Evolutionary conservation across 2,329 filamentous ascomycete genomes (phyloP).

Genomic region (Macrophomina phaseolina): DNA sequence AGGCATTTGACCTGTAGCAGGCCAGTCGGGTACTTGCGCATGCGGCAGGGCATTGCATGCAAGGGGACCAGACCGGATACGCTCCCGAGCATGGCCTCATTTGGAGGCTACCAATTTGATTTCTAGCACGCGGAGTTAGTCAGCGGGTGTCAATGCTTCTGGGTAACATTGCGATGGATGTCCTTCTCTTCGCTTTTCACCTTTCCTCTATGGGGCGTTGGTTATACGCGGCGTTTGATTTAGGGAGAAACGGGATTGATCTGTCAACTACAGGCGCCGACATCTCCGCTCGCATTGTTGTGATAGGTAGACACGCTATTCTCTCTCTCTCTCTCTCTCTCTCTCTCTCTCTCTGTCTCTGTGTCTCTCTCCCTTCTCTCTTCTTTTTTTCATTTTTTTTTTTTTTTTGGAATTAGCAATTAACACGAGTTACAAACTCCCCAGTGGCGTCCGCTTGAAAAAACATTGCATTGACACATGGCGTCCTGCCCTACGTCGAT

Average conservation of each 20-base stretch:
- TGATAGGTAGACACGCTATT: constrained; percentile 13
- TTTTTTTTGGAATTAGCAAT: constrained; percentile 2
- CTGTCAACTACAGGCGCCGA: not conserved
- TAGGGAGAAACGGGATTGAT: not conserved
- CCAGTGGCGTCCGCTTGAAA: too few species aligned
- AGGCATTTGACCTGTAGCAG: not conserved
- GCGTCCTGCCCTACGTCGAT: not conserved
- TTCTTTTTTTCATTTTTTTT: not conserved
- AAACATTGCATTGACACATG: not conserved
- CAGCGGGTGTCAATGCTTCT: not conserved
- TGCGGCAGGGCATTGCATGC: constrained; percentile 12
- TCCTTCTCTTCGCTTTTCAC: not conserved
- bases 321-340: too few species aligned
- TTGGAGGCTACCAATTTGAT: not conserved
- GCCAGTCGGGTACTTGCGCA: not conserved
- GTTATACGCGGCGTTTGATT: constrained; percentile 5
- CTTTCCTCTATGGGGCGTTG: not conserved
- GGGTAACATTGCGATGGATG: not conserved
- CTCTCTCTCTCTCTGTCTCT: too few species aligned
- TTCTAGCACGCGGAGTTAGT: not conserved
- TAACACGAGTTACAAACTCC: too few species aligned
- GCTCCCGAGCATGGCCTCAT: not conserved
- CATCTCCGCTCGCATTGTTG: constrained; percentile 15
- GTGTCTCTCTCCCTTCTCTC: too few species aligned
- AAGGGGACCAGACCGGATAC: not conserved